Conservation (phyloP, 352 stramenopile species). For the Discostella stelligera region DNA sequence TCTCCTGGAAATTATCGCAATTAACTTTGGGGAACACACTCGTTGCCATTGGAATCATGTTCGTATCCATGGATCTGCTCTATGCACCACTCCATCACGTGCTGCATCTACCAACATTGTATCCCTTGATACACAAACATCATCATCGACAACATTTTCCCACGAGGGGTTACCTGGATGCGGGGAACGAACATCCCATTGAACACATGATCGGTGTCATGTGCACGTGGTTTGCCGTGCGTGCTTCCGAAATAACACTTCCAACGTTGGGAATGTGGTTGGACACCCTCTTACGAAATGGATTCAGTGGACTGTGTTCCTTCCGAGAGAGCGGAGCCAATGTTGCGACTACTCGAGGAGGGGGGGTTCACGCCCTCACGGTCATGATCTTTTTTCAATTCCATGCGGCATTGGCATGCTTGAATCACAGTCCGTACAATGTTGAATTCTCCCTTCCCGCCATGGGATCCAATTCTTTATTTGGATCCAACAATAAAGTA, state of each 20-base stretch:
- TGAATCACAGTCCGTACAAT: slow-evolving; percentile 82
- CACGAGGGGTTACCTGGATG: slow-evolving; percentile 78
- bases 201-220: slow-evolving; percentile 76
- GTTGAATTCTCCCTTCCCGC: slow-evolving; percentile 69
- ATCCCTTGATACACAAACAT: slow-evolving; percentile 82
- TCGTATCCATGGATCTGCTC: slow-evolving; percentile 74
- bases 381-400: slow-evolving; percentile 79
- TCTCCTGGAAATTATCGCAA: slow-evolving; percentile 44
- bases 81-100: slow-evolving; percentile 79
- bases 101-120: slow-evolving; percentile 72
- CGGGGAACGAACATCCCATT: slow-evolving; percentile 81
- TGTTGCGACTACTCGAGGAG: slow-evolving; percentile 15
- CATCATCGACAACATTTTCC: slow-evolving; percentile 82
- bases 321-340: background rate
- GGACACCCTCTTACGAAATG: slow-evolving; percentile 3
- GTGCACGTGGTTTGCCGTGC: slow-evolving; percentile 59
- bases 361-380: slow-evolving; percentile 63
- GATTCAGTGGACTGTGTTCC: background rate
- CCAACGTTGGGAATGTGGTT: slow-evolving; percentile 20
- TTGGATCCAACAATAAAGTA: slow-evolving; percentile 20
- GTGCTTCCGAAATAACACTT: slow-evolving; percentile 37
- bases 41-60: slow-evolving; percentile 72
- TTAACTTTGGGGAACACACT: slow-evolving; percentile 61
- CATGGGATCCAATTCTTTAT: slow-evolving; percentile 30
- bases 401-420: slow-evolving; percentile 75